Percentiles rank a stretch among this genome's conserved stretches.
Evolutionary conservation across 2,329 filamentous ascomycete species (phyloP).

Genomic region (Capronia coronata): DNA sequence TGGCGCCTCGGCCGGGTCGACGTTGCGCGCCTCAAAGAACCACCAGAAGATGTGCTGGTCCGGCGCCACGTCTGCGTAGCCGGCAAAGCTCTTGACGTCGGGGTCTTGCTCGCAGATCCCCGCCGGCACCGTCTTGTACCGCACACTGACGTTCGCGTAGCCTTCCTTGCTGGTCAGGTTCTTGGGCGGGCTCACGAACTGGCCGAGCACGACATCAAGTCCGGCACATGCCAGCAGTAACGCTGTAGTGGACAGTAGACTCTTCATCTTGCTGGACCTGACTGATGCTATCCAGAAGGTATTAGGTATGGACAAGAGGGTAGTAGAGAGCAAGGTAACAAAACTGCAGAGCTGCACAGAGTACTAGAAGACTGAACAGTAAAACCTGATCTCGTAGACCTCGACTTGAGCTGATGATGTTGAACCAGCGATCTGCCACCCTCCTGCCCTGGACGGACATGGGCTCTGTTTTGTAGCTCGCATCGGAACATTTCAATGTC

Average conservation of each 20-base stretch:
- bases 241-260: constrained; percentile 8
- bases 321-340: too few species aligned
- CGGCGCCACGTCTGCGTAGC: constrained; percentile 53
- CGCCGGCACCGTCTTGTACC: constrained; percentile 45
- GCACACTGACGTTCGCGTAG: constrained; percentile 38
- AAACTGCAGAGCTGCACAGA: neutral
- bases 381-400: neutral
- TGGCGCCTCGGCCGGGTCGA: constrained; percentile 30
- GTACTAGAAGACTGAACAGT: too few species aligned
- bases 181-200: constrained; percentile 36
- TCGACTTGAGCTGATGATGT: neutral
- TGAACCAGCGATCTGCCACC: neutral
- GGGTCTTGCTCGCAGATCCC: constrained; percentile 44
- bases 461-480: too few species aligned
- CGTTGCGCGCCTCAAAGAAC: constrained; percentile 40
- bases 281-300: too few species aligned
- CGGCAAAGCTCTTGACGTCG: constrained; percentile 52
- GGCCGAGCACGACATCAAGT: constrained; percentile 24
- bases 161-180: constrained; percentile 36
- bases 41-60: constrained; percentile 44
- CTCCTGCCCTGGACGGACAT: too few species aligned
- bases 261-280: constrained; percentile 12
- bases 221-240: constrained; percentile 16
- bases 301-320: too few species aligned
- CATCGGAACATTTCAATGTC: too few species aligned